These are phyloP conservation scores for Fraxinus xanthoxyloides DNA, from an alignment of 305 asterid genomes.

Conservation along the genomic window DNA sequence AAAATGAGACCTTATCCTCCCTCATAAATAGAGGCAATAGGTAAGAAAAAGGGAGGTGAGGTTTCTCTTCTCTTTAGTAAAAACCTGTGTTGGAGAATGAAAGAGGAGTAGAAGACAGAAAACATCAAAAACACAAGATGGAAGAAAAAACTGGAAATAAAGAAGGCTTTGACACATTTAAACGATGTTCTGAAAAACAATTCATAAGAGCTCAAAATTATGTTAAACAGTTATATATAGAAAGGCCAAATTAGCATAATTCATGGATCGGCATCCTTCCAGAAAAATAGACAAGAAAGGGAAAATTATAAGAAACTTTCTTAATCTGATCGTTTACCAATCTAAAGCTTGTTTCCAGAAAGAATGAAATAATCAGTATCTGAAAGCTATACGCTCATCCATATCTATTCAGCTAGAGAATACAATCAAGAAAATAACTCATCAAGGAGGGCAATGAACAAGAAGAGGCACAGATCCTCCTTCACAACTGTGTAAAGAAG, in stretches of 20 bases:
- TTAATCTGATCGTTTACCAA: neutral
- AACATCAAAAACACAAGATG: neutral
- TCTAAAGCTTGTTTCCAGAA: neutral
- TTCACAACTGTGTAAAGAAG: neutral
- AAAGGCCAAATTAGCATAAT: neutral
- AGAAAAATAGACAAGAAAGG: neutral
- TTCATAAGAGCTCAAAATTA: neutral
- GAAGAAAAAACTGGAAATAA: neutral
- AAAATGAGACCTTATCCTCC: neutral
- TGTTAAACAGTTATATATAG: neutral
- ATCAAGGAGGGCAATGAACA: neutral
- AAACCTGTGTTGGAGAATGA: neutral
- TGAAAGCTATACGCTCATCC: neutral
- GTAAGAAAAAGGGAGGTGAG: neutral
- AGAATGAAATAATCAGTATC: neutral
- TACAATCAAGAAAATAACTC: neutral
- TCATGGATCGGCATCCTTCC: neutral
- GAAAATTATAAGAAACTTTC: neutral
- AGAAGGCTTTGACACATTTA: neutral
- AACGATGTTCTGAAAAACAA: neutral
- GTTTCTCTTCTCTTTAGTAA: neutral
- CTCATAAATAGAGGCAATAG: neutral
- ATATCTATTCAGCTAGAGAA: neutral
- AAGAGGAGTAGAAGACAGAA: neutral
- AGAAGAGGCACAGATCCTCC: neutral